Evolutionary conservation across 352 stramenopile genomes (phyloP).

Genomic region (Pythium vanterpoolii): DNA sequence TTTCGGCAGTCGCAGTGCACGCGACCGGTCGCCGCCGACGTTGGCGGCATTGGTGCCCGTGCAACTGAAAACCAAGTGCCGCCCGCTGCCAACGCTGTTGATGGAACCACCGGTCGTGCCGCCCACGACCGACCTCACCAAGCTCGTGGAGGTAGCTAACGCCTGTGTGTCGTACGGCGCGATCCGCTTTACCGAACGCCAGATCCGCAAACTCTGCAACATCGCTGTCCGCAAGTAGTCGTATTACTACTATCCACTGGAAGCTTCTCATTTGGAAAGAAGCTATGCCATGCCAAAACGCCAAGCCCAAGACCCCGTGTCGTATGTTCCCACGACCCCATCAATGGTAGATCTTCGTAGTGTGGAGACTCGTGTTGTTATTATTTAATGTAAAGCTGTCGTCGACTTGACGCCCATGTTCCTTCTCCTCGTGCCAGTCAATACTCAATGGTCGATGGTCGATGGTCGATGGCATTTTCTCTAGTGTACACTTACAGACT

Average conservation of each 20-base stretch:
- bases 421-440: not conserved
- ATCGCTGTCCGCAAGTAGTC: constrained; percentile 36
- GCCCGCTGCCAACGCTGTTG: constrained; percentile 6
- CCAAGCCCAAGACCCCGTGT: too few relatives aligned
- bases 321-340: too few relatives aligned
- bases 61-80: constrained; percentile 11
- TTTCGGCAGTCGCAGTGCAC: constrained; percentile 1
- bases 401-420: not conserved
- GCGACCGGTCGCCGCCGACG: not conserved
- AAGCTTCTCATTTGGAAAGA: constrained; percentile 20
- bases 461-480: too few relatives aligned
- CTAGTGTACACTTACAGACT: not conserved
- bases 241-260: not conserved
- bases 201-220: constrained; percentile 63
- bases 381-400: constrained; percentile 24
- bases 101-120: constrained; percentile 45
- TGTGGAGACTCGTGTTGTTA: constrained; percentile 13
- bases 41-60: not conserved
- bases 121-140: constrained; percentile 29
- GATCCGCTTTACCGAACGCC: constrained; percentile 38
- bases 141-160: constrained; percentile 66
- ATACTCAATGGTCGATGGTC: too few relatives aligned
- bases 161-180: constrained; percentile 35
- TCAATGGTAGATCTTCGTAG: too few relatives aligned
- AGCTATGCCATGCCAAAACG: too few relatives aligned